These are phyloP conservation scores for Cruciata laevipes DNA, from an alignment of 257 asterid genomes.

Conservation along the genomic window DNA sequence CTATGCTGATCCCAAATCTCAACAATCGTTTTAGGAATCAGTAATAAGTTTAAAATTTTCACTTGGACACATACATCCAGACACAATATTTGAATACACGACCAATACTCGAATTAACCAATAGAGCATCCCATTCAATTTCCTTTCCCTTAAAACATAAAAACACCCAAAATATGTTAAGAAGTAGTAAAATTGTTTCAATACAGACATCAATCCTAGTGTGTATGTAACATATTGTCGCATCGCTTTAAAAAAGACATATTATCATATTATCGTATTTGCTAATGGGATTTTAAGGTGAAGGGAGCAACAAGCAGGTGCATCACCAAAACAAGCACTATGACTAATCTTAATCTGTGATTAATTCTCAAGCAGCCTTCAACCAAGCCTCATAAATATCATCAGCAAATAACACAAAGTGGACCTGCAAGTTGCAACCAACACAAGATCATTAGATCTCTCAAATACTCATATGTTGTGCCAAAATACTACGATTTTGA, in stretches of 20 bases:
- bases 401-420: conserved; percentile 74
- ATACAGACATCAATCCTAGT: not conserved
- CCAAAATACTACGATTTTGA: not conserved
- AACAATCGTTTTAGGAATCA: too few relatives aligned
- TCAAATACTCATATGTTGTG: not conserved
- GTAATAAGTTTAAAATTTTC: too few relatives aligned
- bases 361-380: conserved; percentile 53
- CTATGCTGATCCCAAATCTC: too few relatives aligned
- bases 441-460: not conserved
- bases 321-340: not conserved
- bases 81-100: too few relatives aligned
- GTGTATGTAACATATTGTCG: not conserved
- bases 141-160: too few relatives aligned
- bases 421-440: conserved; percentile 71
- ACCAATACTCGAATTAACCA: too few relatives aligned
- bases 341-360: conserved; percentile 42
- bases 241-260: too few relatives aligned
- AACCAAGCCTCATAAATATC: conserved; percentile 77
- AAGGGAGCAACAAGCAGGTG: not conserved
- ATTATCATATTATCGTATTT: not conserved
- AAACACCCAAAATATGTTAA: too few relatives aligned
- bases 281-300: not conserved
- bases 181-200: not conserved
- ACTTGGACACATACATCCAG: too few relatives aligned
- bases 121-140: too few relatives aligned